phyloP scores from a whole-genome alignment of 306 rosid species.

The Quillaja saponaria region DNA sequence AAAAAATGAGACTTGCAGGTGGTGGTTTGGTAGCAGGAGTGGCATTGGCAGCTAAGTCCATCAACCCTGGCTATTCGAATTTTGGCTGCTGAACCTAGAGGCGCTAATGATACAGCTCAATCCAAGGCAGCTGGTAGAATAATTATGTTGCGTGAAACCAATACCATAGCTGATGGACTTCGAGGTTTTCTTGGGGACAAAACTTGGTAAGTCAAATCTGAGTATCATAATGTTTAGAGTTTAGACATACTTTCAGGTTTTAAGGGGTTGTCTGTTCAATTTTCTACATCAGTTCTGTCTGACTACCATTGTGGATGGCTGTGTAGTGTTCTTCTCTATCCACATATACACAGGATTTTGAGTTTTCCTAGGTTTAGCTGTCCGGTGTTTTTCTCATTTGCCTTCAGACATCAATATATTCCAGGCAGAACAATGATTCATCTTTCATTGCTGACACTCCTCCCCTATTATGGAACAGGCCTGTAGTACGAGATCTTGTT shows the following conservation, averaged over 20 bases:
- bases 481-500: slow-evolving; percentile 78
- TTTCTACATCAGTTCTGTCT: background rate
- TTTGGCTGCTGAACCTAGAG: slow-evolving; percentile 85
- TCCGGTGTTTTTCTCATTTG: no score
- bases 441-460: background rate
- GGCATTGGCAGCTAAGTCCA: slow-evolving; percentile 87
- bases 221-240: slow-evolving; percentile 23
- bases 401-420: background rate
- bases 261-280: background rate
- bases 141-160: slow-evolving; percentile 66
- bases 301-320: background rate
- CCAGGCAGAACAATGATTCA: no score
- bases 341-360: no score
- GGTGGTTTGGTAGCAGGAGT: slow-evolving; percentile 91
- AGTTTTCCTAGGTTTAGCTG: no score
- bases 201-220: slow-evolving; percentile 59
- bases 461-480: slow-evolving; percentile 54
- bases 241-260: slow-evolving; percentile 9
- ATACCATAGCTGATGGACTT: slow-evolving; percentile 90
- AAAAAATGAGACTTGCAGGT: slow-evolving; percentile 53
- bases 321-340: no score
- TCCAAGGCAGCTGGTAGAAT: slow-evolving; percentile 87
- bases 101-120: slow-evolving; percentile 85
- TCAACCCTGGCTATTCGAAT: slow-evolving; percentile 68
- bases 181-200: slow-evolving; percentile 78